phyloP scores from a whole-genome alignment of 345 rosid species.

The Murraya paniculata region DNA sequence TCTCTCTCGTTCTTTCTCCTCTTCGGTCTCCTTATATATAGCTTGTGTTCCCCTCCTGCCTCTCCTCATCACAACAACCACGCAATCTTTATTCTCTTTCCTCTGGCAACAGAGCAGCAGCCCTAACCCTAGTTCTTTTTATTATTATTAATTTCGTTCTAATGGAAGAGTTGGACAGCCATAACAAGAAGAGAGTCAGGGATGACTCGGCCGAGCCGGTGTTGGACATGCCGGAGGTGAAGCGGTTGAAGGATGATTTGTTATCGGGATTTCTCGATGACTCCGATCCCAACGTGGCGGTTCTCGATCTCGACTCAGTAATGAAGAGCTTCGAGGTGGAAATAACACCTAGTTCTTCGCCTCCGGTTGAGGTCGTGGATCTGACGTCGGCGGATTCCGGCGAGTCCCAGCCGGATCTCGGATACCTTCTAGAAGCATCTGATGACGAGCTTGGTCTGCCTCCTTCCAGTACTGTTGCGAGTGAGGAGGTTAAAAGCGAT shows the following conservation, averaged over 20 bases:
- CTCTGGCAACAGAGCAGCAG: conserved; percentile 9
- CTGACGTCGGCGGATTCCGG: conserved; percentile 38
- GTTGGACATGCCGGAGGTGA: conserved; percentile 37
- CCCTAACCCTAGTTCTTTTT: background rate
- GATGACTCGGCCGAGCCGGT: conserved; percentile 34
- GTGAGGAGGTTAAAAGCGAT: conserved; percentile 8
- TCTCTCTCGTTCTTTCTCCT: conserved; percentile 19
- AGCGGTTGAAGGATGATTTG: conserved; percentile 43
- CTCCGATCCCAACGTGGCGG: conserved; percentile 15
- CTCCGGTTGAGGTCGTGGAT: conserved; percentile 11
- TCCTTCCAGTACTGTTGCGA: conserved; percentile 17
- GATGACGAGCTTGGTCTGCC: conserved; percentile 58
- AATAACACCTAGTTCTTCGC: conserved; percentile 17
- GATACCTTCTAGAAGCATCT: conserved; percentile 47
- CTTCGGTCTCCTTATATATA: conserved; percentile 46
- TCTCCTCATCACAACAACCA: conserved; percentile 24
- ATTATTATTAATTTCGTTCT: background rate
- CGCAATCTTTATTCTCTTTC: background rate
- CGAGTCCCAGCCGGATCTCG: conserved; percentile 38
- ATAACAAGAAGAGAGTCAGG: conserved; percentile 46
- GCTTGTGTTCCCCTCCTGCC: conserved; percentile 27
- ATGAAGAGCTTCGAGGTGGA: conserved; percentile 49
- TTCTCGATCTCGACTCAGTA: conserved; percentile 43
- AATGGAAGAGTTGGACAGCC: conserved; percentile 34
- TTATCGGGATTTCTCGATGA: conserved; percentile 31